Percentiles rank a stretch among this genome's conserved stretches.
phyloP scores from a whole-genome alignment of 2,329 filamentous ascomycete species.

The Penicillium sp. region DNA sequence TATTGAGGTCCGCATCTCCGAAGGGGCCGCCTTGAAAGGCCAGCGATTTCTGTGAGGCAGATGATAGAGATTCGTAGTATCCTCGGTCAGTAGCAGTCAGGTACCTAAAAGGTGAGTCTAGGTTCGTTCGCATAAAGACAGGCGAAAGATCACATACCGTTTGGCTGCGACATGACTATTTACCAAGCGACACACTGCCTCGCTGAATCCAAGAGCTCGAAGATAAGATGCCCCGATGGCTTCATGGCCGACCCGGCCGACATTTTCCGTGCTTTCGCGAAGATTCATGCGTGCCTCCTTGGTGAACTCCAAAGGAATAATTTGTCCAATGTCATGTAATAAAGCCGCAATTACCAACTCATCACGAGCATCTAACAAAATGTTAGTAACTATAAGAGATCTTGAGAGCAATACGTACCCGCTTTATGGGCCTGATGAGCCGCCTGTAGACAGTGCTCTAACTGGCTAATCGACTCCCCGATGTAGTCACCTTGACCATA shows the following conservation, averaged over 20 bases:
- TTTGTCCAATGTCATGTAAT: constrained; percentile 47
- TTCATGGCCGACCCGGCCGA: constrained; percentile 43
- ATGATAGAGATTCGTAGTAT: constrained; percentile 39
- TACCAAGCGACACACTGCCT: constrained; percentile 39
- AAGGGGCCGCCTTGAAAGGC: constrained; percentile 43
- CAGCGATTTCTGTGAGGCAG: constrained; percentile 40
- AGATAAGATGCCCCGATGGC: constrained; percentile 41
- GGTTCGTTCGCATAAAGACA: not conserved
- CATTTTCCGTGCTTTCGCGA: constrained; percentile 28
- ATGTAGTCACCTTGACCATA: constrained; percentile 39
- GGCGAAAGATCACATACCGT: constrained; percentile 14
- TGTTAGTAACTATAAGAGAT: not conserved
- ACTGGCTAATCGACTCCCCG: constrained; percentile 37
- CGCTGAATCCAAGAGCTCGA: constrained; percentile 35
- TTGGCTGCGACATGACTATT: constrained; percentile 44
- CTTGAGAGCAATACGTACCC: constrained; percentile 11
- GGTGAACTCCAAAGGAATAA: constrained; percentile 37
- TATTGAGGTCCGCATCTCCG: constrained; percentile 28
- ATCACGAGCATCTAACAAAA: constrained; percentile 18
- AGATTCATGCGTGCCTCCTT: constrained; percentile 33
- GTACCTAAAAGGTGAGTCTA: constrained; percentile 26
- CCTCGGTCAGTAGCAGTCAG: constrained; percentile 35
- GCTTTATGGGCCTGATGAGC: constrained; percentile 33
- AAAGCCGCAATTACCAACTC: constrained; percentile 41
- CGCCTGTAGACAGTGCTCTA: constrained; percentile 37